Base-by-base conservation (phyloP, 164 flowering plant genomes). In the Akebia trifoliata region DNA sequence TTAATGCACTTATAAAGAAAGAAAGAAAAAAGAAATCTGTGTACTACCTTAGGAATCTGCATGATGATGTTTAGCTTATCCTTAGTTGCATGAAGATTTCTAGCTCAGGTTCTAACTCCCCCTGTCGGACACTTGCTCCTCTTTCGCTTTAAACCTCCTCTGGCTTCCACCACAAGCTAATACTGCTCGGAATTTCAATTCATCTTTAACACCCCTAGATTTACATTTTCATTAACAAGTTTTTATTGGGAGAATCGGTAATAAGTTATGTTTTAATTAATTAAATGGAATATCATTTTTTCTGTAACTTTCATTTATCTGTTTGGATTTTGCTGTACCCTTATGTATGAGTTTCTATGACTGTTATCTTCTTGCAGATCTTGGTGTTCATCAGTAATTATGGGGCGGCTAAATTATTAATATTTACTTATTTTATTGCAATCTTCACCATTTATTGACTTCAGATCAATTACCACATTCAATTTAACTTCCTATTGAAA, bases 131-230 rank as follows among this genome's bases (percentile, higher is more conserved):
- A n/a, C n/a, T n/a, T n/a, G n/a, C n/a, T n/a, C n/a, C n/a, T n/a
- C n/a, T n/a, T n/a, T n/a, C n/a, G n/a, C n/a, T n/a, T n/a, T n/a
- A 42, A 42, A 42, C 24, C 45, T 42, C 20, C 45, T 42, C 24
- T 8, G 18, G 24, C 45, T 42, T 1, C 45, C 1, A n/a, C 45
- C 8, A 18, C 45, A 17, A 22, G 17, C 45, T 18, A 42, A 2
- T 20, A 42, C 22, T 18, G 18, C 9, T 4, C 4, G 1, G 18
- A 18, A 20, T 42, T 7, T 40, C 24, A 42, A 42, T 17, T 42
- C 18, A n/a, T 6, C 22, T 42, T 42, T 42, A 22, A 42, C 45
- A 42, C 18, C 45, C 18, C 20, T 42, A 42, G 24, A n/a, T 42
- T 42, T n/a, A 42, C 6, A 18, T 9, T 20, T 42, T 20, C 18